Percentiles rank a stretch among this genome's conserved stretches.
These are phyloP conservation scores for Exophiala sideris DNA, from an alignment of 2,329 filamentous ascomycete genomes.

Conservation along the genomic window DNA sequence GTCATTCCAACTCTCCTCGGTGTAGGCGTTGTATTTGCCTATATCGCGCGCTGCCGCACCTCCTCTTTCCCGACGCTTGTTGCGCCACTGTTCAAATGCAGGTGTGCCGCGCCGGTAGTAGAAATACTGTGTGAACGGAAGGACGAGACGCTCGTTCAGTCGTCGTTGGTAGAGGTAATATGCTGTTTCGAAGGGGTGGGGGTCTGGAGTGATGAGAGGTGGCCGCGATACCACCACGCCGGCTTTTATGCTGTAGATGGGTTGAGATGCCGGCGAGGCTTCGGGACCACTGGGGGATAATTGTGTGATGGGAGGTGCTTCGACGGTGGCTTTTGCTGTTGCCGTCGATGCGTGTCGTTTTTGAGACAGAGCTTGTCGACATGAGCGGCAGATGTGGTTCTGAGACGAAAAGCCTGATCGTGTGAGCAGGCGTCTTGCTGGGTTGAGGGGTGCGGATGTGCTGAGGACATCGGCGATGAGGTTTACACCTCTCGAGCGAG, in stretches of 20 bases:
- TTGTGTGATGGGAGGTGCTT: conserved; percentile 18
- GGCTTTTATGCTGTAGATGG: conserved; percentile 51
- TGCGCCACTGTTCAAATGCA: conserved; percentile 81
- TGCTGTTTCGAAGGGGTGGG: conserved; percentile 83
- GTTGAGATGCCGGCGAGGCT: conserved; percentile 37
- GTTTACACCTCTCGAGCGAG: conserved; percentile 26
- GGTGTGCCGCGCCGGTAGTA: conserved; percentile 93
- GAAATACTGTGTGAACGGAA: conserved; percentile 85
- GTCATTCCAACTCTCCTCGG: conserved; percentile 80
- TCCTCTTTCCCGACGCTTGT: conserved; percentile 71
- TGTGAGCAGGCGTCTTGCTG: conserved; percentile 9
- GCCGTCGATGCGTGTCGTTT: conserved; percentile 24
- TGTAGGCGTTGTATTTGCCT: conserved; percentile 75
- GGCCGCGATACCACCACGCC: conserved; percentile 84
- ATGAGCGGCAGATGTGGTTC: conserved; percentile 27
- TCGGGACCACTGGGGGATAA: conserved; percentile 36
- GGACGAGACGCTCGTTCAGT: conserved; percentile 83
- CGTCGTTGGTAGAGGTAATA: conserved; percentile 98
- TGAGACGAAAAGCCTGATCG: conserved; percentile 14
- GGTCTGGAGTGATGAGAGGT: conserved; percentile 77
- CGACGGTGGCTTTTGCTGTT: conserved; percentile 11
- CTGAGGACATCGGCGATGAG: conserved; percentile 19
- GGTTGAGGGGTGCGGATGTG: conserved; percentile 6
- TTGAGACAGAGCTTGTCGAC: conserved; percentile 22
- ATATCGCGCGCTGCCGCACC: conserved; percentile 78